A percentile compares a stretch with the other conserved stretches of the same genome.
These are phyloP conservation scores for Cercospora nicotianae DNA, from an alignment of 2,329 filamentous ascomycete genomes.

Conservation along the genomic window DNA sequence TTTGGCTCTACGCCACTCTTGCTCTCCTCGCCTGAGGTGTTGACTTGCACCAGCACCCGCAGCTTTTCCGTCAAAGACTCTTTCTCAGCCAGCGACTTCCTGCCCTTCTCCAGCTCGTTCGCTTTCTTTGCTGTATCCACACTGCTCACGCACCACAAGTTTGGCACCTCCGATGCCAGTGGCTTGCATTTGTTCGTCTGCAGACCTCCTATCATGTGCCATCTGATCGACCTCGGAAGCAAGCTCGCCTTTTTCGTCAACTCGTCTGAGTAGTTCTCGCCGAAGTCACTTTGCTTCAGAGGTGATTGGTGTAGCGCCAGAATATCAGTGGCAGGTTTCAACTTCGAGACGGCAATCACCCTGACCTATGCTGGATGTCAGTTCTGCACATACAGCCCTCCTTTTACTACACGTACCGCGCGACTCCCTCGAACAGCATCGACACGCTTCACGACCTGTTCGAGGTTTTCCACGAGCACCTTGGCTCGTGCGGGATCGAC, in stretches of 20 bases:
- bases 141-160: slow-evolving; percentile 88
- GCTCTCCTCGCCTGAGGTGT: slow-evolving; percentile 82
- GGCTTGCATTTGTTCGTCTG: slow-evolving; percentile 92
- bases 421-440: slow-evolving; percentile 36
- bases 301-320: slow-evolving; percentile 69
- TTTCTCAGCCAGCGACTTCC: slow-evolving; percentile 57
- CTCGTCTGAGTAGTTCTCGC: slow-evolving; percentile 88
- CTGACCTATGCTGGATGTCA: slow-evolving; percentile 59
- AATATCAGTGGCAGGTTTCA: slow-evolving; percentile 91
- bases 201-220: slow-evolving; percentile 96
- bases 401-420: slow-evolving; percentile 17
- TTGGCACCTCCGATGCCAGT: slow-evolving; percentile 77
- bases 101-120: slow-evolving; percentile 72
- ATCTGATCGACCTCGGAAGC: slow-evolving; percentile 73
- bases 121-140: slow-evolving; percentile 89
- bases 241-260: slow-evolving; percentile 79
- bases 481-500: slow-evolving; percentile 48
- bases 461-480: slow-evolving; percentile 48
- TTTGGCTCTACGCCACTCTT: slow-evolving; percentile 81
- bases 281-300: slow-evolving; percentile 67
- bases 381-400: slow-evolving; percentile 3
- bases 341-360: slow-evolving; percentile 91
- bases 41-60: slow-evolving; percentile 86
- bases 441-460: slow-evolving; percentile 45
- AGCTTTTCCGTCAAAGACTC: slow-evolving; percentile 48